Percentiles rank a stretch among this genome's conserved stretches.
phyloP scores from a whole-genome alignment of 208 protist genomes.

The Leishmania amazonensis region DNA sequence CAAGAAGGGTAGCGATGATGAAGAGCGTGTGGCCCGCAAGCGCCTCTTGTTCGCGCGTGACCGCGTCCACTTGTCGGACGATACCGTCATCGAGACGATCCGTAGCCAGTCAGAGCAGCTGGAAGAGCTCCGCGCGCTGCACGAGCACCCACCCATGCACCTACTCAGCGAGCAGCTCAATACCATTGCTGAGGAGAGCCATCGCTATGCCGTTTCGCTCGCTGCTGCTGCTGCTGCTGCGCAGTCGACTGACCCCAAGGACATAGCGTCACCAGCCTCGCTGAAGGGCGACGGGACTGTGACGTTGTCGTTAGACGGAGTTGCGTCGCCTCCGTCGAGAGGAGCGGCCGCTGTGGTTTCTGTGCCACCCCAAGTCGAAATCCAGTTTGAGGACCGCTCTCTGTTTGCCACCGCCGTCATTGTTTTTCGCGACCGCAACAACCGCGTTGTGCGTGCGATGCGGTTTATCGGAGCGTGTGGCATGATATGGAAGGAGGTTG shows the following conservation, averaged over 20 bases:
- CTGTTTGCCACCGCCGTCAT: constrained; percentile 54
- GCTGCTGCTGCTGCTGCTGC: neutral
- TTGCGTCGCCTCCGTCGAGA: neutral
- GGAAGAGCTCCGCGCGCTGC: constrained; percentile 32
- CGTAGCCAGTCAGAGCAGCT: constrained; percentile 32
- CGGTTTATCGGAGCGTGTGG: constrained; percentile 65
- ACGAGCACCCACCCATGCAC: constrained; percentile 59
- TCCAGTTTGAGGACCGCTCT: constrained; percentile 49
- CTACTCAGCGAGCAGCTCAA: constrained; percentile 54
- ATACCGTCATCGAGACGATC: constrained; percentile 40
- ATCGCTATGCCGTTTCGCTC: neutral
- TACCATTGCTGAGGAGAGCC: constrained; percentile 27
- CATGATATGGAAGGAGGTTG: constrained; percentile 58
- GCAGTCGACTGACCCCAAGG: neutral
- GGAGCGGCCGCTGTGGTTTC: neutral
- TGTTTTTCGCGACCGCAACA: constrained; percentile 33
- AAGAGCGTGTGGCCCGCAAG: constrained; percentile 41
- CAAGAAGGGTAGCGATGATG: constrained; percentile 39
- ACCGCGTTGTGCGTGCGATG: constrained; percentile 29
- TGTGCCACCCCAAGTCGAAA: constrained; percentile 21
- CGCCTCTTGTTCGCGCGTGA: constrained; percentile 64
- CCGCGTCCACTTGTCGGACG: constrained; percentile 31
- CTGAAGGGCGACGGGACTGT: neutral
- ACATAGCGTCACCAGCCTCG: neutral
- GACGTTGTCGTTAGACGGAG: neutral